Evolutionary conservation across 345 rosid species (phyloP).

Genomic region (Heritiera fomes): DNA sequence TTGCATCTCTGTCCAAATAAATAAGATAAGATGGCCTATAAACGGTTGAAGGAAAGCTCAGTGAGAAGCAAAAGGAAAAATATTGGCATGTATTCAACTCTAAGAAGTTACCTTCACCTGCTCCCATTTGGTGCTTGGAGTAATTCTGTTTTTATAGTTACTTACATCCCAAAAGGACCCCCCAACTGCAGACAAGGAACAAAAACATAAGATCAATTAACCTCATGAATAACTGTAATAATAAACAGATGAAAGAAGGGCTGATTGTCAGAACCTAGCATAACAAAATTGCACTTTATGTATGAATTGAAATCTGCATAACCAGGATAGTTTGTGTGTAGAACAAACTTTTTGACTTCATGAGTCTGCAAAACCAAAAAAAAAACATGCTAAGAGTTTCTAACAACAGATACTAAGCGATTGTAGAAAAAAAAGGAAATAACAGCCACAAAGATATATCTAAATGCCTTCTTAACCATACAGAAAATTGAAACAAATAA

Average conservation of each 20-base stretch:
- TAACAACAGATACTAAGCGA: conserved; percentile 8
- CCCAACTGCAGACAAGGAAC: conserved; percentile 40
- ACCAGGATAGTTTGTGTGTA: conserved; percentile 96
- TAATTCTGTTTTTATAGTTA: conserved; percentile 57
- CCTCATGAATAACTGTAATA: background rate
- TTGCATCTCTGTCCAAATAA: background rate
- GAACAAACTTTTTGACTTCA: conserved; percentile 87
- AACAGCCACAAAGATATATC: background rate
- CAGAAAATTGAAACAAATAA: background rate
- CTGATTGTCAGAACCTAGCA: conserved; percentile 52
- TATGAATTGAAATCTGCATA: conserved; percentile 97
- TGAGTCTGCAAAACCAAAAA: conserved; percentile 64
- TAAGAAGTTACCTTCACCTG: conserved; percentile 79
- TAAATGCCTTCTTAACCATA: background rate
- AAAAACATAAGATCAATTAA: conserved; percentile 16
- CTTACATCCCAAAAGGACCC: conserved; percentile 48
- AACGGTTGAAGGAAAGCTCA: background rate
- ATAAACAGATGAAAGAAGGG: conserved; percentile 20
- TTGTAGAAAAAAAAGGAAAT: conserved; percentile 22
- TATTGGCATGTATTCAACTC: background rate
- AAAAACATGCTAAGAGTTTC: conserved; percentile 12
- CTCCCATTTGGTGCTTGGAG: conserved; percentile 90
- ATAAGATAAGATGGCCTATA: background rate
- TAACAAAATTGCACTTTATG: conserved; percentile 87
- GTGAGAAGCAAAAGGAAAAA: background rate